phyloP scores from a whole-genome alignment of 306 rosid genomes.

The Quercus dentata region DNA sequence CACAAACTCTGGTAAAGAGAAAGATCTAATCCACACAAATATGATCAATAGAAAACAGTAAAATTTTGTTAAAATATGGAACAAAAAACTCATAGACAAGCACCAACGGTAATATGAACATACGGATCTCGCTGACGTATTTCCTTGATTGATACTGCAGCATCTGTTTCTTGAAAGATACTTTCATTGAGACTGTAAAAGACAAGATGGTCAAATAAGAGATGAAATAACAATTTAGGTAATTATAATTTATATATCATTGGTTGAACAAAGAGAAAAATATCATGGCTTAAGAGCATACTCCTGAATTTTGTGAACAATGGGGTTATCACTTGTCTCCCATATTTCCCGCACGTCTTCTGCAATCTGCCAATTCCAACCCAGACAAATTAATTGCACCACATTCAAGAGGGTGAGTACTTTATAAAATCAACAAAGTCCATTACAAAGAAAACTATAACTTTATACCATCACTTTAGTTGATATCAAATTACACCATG shows the following conservation, averaged over 20 bases:
- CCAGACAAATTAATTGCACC: conserved; percentile 14
- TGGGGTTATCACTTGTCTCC: conserved; percentile 73
- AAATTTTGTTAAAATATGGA: conserved; percentile 10
- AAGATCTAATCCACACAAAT: conserved; percentile 43
- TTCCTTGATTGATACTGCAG: conserved; percentile 85
- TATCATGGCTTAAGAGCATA: conserved; percentile 27
- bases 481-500: background rate
- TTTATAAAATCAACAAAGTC: conserved; percentile 3
- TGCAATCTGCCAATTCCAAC: conserved; percentile 62
- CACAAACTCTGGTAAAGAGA: conserved; percentile 82
- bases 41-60: conserved; percentile 11
- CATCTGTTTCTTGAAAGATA: conserved; percentile 84
- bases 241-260: background rate
- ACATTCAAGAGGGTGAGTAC: conserved; percentile 11
- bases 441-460: background rate
- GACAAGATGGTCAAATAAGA: background rate
- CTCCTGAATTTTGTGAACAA: conserved; percentile 90
- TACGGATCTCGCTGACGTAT: conserved; percentile 90
- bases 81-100: conserved; percentile 6
- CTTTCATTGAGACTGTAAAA: conserved; percentile 77
- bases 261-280: conserved; percentile 13
- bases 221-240: background rate
- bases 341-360: conserved; percentile 78
- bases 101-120: conserved; percentile 23
- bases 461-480: background rate